A percentile compares a stretch with the other conserved stretches of the same genome.
Evolutionary conservation across 2,329 filamentous ascomycete genomes (phyloP).

Genomic region (Camillea tinctor): DNA sequence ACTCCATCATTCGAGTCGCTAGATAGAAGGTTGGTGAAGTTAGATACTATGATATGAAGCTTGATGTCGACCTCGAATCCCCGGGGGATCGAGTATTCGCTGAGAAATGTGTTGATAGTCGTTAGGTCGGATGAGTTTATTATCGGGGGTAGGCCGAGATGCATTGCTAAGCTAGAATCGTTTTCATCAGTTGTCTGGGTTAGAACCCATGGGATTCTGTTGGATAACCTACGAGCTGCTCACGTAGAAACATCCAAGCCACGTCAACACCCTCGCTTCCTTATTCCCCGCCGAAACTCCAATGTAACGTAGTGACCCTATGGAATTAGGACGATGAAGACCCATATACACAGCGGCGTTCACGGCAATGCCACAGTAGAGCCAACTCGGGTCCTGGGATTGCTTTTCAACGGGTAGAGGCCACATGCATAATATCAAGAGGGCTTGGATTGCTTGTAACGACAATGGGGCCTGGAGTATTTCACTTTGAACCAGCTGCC

Average conservation of each 20-base stretch:
- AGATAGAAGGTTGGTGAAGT: slow-evolving; percentile 27
- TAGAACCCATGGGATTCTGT: neutral
- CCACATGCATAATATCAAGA: slow-evolving; percentile 30
- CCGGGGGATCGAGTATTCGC: slow-evolving; percentile 21
- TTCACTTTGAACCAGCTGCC: slow-evolving; percentile 20
- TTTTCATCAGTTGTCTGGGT: neutral
- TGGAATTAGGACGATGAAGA: slow-evolving; percentile 23
- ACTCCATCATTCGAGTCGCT: slow-evolving; percentile 26
- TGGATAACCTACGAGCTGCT: slow-evolving; percentile 26
- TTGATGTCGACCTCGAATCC: slow-evolving; percentile 28
- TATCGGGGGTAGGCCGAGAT: slow-evolving; percentile 28
- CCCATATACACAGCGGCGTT: slow-evolving; percentile 31
- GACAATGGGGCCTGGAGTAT: slow-evolving; percentile 26
- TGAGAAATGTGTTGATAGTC: slow-evolving; percentile 21
- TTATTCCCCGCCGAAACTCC: slow-evolving; percentile 17
- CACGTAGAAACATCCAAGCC: slow-evolving; percentile 33
- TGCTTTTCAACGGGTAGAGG: slow-evolving; percentile 26
- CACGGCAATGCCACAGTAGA: slow-evolving; percentile 32
- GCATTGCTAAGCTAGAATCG: slow-evolving; percentile 27
- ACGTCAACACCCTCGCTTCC: slow-evolving; percentile 27
- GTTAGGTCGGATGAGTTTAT: slow-evolving; percentile 29
- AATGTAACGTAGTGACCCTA: slow-evolving; percentile 17
- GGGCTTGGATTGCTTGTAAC: slow-evolving; percentile 29
- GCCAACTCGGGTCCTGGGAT: slow-evolving; percentile 30
- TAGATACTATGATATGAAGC: slow-evolving; percentile 25